Conservation (phyloP, 805 yeast species). For the Schizosaccharomyces pombe region DNA sequence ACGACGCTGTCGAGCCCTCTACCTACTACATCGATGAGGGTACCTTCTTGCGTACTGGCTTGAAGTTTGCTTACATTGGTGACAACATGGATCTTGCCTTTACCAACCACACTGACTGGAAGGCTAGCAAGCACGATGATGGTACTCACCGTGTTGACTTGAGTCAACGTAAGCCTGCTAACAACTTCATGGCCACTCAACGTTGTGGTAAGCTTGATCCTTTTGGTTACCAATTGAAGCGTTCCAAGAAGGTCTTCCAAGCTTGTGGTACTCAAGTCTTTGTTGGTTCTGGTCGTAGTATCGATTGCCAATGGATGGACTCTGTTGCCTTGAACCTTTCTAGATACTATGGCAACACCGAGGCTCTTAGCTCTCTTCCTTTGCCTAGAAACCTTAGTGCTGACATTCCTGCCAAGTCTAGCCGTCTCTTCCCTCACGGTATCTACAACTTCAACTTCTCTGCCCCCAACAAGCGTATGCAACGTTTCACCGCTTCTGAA, state of each 20-base stretch:
- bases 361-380: neutral
- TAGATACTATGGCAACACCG: neutral
- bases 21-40: neutral
- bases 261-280: neutral
- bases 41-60: neutral
- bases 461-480: neutral
- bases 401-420: conserved; percentile 2
- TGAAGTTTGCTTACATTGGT: neutral
- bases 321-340: conserved; percentile 1
- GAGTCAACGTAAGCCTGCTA: neutral
- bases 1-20: neutral
- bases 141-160: conserved; percentile 2
- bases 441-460: neutral
- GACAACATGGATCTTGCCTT: neutral
- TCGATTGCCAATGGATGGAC: neutral
- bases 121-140: neutral
- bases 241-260: neutral
- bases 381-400: neutral
- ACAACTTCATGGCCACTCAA: neutral
- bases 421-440: neutral
- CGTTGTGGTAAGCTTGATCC: neutral
- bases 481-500: neutral
- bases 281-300: neutral
- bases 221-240: neutral
- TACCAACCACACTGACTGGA: conserved; percentile 1